Evolutionary conservation across 139 green algal species (phyloP).

Genomic region (Chloropicon primus): DNA sequence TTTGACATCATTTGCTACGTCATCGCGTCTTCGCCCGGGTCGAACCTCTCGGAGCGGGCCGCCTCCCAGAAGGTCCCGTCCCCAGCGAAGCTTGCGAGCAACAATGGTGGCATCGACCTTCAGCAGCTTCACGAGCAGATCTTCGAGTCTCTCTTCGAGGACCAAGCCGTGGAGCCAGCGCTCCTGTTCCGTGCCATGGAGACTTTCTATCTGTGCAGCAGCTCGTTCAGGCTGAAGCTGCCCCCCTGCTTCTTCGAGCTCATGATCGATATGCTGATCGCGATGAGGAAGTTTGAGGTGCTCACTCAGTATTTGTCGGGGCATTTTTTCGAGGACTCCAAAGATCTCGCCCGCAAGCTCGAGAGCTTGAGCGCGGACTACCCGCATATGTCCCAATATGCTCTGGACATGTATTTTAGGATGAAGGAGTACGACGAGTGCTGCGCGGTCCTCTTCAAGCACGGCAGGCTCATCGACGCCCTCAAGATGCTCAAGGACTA

Average conservation of each 20-base stretch:
- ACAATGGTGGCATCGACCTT: background rate
- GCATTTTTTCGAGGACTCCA: background rate
- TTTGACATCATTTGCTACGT: background rate
- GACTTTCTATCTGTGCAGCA: conserved; percentile 20
- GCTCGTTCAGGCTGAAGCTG: conserved; percentile 15
- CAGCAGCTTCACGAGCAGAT: background rate
- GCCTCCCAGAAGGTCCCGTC: conserved; percentile 11
- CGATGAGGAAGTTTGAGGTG: conserved; percentile 18
- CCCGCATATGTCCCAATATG: background rate
- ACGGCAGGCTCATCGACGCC: conserved; percentile 19
- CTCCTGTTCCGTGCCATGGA: conserved; percentile 28
- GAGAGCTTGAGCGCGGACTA: background rate
- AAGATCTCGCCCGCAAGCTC: conserved; percentile 11
- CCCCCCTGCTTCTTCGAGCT: conserved; percentile 26
- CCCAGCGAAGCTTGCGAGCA: background rate
- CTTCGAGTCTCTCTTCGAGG: conserved; percentile 29
- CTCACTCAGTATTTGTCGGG: conserved; percentile 15
- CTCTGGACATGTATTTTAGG: background rate
- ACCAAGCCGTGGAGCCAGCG: conserved; percentile 33
- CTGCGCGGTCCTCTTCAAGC: conserved; percentile 12
- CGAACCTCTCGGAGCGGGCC: conserved; percentile 10
- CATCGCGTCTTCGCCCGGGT: background rate
- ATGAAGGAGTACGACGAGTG: background rate
- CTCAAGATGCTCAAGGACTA: conserved; percentile 13
- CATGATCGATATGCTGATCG: conserved; percentile 26